Evolutionary conservation across 2,329 filamentous ascomycete species (phyloP).

Genomic region (Apiospora saccharicola): DNA sequence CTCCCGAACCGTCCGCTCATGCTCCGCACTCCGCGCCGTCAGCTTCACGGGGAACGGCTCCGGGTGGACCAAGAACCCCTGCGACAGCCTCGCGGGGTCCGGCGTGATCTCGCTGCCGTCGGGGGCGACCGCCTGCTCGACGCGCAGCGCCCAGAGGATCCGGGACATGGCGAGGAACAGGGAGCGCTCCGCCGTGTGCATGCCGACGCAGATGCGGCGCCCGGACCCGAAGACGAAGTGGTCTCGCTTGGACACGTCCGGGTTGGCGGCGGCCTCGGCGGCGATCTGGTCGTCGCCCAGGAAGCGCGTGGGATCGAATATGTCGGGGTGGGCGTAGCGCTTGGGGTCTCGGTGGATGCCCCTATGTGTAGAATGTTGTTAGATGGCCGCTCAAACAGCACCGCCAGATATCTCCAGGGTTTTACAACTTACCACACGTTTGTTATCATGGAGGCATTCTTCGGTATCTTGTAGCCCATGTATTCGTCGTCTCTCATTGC

Average conservation of each 20-base stretch:
- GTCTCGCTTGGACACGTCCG: slow-evolving; percentile 53
- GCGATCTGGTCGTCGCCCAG: slow-evolving; percentile 32
- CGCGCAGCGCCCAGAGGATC: slow-evolving; percentile 55
- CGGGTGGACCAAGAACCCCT: slow-evolving; percentile 29
- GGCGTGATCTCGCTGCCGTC: slow-evolving; percentile 29
- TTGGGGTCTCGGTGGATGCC: slow-evolving; percentile 53
- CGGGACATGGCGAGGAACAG: slow-evolving; percentile 55
- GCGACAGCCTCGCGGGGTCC: slow-evolving; percentile 26
- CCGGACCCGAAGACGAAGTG: slow-evolving; percentile 64
- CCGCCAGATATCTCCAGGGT: no score
- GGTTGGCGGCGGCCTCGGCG: slow-evolving; percentile 41
- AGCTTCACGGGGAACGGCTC: slow-evolving; percentile 29
- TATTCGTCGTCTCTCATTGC: slow-evolving; percentile 52
- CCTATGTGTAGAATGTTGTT: slow-evolving; percentile 33
- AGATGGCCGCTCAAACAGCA: neutral
- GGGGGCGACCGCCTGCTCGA: slow-evolving; percentile 35
- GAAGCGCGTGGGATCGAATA: slow-evolving; percentile 48
- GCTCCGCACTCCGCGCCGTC: slow-evolving; percentile 26
- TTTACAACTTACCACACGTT: slow-evolving; percentile 51
- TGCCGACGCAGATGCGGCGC: slow-evolving; percentile 63
- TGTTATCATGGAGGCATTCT: slow-evolving; percentile 52
- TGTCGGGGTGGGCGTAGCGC: slow-evolving; percentile 47
- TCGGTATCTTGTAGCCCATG: slow-evolving; percentile 52
- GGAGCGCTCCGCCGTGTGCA: slow-evolving; percentile 59
- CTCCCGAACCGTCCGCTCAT: slow-evolving; percentile 26